A percentile compares a stretch with the other conserved stretches of the same genome.
These are phyloP conservation scores for Colletotrichum spinosum DNA, from an alignment of 2,329 filamentous ascomycete species.

Conservation along the genomic window DNA sequence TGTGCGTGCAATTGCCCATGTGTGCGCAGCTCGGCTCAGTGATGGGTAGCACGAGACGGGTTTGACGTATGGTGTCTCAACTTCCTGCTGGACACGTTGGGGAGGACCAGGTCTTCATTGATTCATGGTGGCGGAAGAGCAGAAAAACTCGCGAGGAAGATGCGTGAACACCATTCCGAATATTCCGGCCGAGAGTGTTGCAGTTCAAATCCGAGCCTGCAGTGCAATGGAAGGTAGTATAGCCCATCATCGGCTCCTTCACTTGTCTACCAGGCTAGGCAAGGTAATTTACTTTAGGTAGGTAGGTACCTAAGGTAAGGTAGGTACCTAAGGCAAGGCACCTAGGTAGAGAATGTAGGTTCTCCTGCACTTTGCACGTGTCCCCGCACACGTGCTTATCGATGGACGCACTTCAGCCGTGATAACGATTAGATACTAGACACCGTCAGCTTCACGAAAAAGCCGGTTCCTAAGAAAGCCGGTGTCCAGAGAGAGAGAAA, in stretches of 20 bases:
- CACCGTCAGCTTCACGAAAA: constrained; percentile 1
- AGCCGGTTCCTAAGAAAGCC: not conserved
- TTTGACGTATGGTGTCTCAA: no score
- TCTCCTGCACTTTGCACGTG: not conserved
- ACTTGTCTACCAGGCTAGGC: no score
- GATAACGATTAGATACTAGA: constrained; percentile 25
- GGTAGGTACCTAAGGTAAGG: no score
- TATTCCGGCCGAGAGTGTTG: constrained; percentile 16
- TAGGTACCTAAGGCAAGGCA: no score
- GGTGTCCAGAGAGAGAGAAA: constrained; percentile 17
- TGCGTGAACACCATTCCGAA: constrained; percentile 12
- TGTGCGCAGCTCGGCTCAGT: constrained; percentile 6
- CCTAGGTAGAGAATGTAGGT: no score
- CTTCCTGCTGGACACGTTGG: no score
- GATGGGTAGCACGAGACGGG: no score
- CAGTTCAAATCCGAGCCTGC: not conserved
- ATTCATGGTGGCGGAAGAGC: not conserved
- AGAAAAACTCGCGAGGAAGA: not conserved
- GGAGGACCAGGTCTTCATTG: no score
- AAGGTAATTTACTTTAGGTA: no score
- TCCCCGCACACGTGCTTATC: constrained; percentile 24
- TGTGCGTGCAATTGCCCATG: constrained; percentile 4
- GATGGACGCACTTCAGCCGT: not conserved
- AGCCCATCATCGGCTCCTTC: no score
- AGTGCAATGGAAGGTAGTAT: no score